These are phyloP conservation scores for Epicoccum sorghinum DNA, from an alignment of 2,329 filamentous ascomycete species.

Conservation along the genomic window DNA sequence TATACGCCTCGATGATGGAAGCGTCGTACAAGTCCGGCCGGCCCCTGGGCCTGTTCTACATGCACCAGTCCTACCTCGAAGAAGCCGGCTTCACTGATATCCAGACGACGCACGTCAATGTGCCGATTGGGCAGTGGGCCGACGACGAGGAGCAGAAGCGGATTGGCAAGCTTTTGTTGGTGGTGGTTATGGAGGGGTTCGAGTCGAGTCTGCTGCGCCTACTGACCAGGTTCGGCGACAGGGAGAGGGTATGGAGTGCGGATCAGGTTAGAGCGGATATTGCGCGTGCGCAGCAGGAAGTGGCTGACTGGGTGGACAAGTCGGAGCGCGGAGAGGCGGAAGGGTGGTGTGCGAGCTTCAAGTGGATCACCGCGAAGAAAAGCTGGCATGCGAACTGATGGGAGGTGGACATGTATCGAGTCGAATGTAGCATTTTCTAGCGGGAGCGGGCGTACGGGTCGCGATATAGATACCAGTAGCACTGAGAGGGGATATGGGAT, in stretches of 20 bases:
- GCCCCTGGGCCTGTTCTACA: constrained; percentile 52
- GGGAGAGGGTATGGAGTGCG: constrained; percentile 33
- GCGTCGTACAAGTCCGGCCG: constrained; percentile 50
- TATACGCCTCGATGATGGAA: constrained; percentile 39
- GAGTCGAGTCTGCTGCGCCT: constrained; percentile 37
- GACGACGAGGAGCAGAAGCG: constrained; percentile 38
- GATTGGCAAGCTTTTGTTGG: constrained; percentile 44
- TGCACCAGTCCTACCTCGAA: constrained; percentile 48
- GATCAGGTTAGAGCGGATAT: constrained; percentile 35
- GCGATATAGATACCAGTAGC: background rate
- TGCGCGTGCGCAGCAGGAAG: constrained; percentile 33
- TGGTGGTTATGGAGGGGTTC: constrained; percentile 42
- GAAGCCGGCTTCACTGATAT: constrained; percentile 55
- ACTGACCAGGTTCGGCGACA: constrained; percentile 39
- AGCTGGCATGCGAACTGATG: constrained; percentile 25
- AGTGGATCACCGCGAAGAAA: constrained; percentile 45
- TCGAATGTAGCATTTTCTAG: constrained; percentile 8
- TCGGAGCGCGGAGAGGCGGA: constrained; percentile 33
- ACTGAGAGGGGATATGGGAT: background rate
- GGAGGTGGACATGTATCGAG: background rate
- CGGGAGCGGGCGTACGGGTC: background rate
- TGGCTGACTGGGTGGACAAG: constrained; percentile 33
- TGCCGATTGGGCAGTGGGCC: constrained; percentile 44
- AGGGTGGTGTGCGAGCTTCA: constrained; percentile 45
- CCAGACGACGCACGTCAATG: constrained; percentile 47